Percentiles rank a stretch among this genome's conserved stretches.
Evolutionary conservation across 2,329 filamentous ascomycete species (phyloP).

Genomic region (Colletotrichum gloeosporioides): DNA sequence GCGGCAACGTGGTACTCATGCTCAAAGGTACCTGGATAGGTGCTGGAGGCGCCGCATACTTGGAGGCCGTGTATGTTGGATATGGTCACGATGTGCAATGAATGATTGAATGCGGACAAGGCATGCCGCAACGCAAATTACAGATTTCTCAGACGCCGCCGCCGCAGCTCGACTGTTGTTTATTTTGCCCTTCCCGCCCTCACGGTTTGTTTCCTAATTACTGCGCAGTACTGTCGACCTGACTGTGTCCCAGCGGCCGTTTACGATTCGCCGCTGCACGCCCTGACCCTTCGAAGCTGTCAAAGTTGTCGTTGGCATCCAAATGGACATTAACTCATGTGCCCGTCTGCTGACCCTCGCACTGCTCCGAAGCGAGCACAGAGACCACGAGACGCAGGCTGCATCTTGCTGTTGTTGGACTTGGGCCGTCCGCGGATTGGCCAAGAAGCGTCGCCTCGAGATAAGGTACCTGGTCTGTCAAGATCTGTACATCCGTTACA

Average conservation of each 20-base stretch:
- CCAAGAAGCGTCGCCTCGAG: background rate
- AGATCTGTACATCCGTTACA: background rate
- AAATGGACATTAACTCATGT: background rate
- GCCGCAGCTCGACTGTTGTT: background rate
- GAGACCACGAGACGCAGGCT: slow-evolving; percentile 1
- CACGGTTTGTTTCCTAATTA: background rate
- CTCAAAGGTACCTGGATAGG: background rate
- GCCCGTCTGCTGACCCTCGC: background rate
- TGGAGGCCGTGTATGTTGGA: background rate
- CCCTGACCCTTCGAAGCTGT: slow-evolving; percentile 9
- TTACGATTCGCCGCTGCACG: background rate
- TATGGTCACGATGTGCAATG: background rate
- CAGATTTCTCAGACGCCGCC: background rate
- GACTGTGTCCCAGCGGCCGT: background rate
- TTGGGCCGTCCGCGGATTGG: background rate
- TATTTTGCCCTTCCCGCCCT: background rate
- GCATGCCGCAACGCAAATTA: background rate
- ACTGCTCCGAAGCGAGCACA: background rate
- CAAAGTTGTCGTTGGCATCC: background rate
- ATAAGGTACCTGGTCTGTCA: background rate
- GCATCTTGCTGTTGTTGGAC: background rate
- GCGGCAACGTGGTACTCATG: background rate
- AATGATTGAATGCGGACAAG: background rate
- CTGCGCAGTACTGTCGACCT: background rate
- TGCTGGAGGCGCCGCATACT: background rate